Evolutionary conservation across 139 green algal species (phyloP).

Genomic region (Asterochloris erici): DNA sequence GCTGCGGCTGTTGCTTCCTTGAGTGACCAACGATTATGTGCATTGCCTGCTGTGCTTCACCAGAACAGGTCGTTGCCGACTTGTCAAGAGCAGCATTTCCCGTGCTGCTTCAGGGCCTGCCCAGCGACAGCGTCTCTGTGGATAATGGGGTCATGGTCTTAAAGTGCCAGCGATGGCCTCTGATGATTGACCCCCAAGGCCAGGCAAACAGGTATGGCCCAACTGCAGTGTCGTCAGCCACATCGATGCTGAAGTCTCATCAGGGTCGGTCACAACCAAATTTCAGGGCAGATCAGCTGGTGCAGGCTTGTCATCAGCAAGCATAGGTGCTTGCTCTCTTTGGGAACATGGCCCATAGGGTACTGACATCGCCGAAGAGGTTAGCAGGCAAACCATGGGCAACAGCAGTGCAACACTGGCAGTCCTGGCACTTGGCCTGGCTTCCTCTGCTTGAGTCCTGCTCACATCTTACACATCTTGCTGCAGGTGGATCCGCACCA

Average conservation of each 20-base stretch:
- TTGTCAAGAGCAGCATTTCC: not conserved
- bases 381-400: too few relatives aligned
- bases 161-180: not conserved
- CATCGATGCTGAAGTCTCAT: too few relatives aligned
- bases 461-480: not conserved
- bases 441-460: too few relatives aligned
- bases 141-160: slow-evolving; percentile 3
- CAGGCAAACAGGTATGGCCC: slow-evolving; percentile 12
- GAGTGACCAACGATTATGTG: not conserved
- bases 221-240: not conserved
- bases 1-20: not conserved
- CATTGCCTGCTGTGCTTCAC: not conserved
- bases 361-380: too few relatives aligned
- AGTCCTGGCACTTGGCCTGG: too few relatives aligned
- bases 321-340: too few relatives aligned
- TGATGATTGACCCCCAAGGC: slow-evolving; percentile 22
- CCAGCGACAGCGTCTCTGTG: slow-evolving; percentile 3
- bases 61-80: too few relatives aligned
- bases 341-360: too few relatives aligned
- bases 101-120: not conserved
- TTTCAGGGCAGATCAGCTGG: too few relatives aligned
- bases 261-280: too few relatives aligned
- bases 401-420: too few relatives aligned
- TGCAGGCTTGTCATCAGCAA: too few relatives aligned
- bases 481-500: slow-evolving; percentile 9